Conservation (phyloP, 345 rosid species). For the Reutealis trisperma region DNA sequence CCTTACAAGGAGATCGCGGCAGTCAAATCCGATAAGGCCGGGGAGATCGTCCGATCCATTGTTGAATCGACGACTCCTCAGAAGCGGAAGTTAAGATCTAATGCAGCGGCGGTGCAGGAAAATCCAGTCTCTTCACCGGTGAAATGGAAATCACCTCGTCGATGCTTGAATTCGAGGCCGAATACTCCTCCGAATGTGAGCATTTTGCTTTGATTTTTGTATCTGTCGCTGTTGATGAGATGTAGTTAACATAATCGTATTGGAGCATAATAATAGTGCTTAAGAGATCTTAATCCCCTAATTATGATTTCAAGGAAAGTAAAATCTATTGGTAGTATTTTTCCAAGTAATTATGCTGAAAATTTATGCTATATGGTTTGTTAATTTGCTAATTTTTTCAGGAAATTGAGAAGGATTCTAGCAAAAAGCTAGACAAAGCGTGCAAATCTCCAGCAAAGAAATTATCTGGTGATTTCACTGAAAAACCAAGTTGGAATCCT, state of each 20-base stretch:
- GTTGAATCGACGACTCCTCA: slow-evolving; percentile 39
- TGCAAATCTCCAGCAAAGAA: slow-evolving; percentile 30
- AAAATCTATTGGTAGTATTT: background rate
- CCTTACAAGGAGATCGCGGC: slow-evolving; percentile 33
- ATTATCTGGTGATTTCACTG: slow-evolving; percentile 25
- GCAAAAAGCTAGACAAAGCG: slow-evolving; percentile 4
- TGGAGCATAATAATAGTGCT: background rate
- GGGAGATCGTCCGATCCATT: slow-evolving; percentile 31
- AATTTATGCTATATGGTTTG: background rate
- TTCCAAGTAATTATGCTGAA: background rate
- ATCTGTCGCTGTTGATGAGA: no score
- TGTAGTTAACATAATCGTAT: no score
- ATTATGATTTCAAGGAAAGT: background rate
- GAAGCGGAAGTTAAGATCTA: slow-evolving; percentile 61
- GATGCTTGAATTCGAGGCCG: slow-evolving; percentile 40
- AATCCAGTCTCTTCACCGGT: slow-evolving; percentile 31
- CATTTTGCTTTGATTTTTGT: no score
- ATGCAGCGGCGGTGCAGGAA: slow-evolving; percentile 17
- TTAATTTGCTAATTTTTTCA: background rate
- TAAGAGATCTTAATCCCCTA: background rate
- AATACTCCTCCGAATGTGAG: slow-evolving; percentile 31
- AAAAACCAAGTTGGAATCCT: slow-evolving; percentile 58
- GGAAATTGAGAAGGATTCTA: slow-evolving; percentile 29
- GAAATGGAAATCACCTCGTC: slow-evolving; percentile 58
- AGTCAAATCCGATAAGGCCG: slow-evolving; percentile 31